Evolutionary conservation across 352 stramenopile genomes (phyloP).

Genomic region (Pilasporangium apinafurcum): DNA sequence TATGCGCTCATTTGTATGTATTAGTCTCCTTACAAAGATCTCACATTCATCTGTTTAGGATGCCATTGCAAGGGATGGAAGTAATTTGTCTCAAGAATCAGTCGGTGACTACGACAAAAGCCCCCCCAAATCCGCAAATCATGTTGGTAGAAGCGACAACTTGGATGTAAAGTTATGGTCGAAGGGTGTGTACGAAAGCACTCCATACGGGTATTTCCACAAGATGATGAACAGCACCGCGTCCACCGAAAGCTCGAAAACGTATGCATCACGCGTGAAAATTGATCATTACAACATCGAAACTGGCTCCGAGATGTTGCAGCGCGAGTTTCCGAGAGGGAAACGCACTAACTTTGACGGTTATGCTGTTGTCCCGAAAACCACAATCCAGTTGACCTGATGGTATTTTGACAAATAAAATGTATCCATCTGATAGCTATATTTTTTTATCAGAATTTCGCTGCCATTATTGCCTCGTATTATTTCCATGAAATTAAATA

Average conservation of each 20-base stretch:
- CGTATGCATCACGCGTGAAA: constrained; percentile 55
- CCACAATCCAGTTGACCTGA: constrained; percentile 44
- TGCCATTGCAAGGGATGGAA: constrained; percentile 42
- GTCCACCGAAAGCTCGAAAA: constrained; percentile 35
- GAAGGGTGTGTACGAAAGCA: constrained; percentile 69
- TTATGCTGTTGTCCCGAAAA: constrained; percentile 25
- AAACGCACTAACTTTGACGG: constrained; percentile 65
- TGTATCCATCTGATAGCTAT: no score
- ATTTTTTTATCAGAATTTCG: no score
- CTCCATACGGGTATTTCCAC: constrained; percentile 80
- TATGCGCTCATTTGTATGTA: neutral
- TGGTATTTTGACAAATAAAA: neutral
- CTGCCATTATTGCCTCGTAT: no score
- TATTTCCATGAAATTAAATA: no score
- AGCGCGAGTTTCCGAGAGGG: constrained; percentile 43
- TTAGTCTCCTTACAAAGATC: no score
- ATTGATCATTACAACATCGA: constrained; percentile 73
- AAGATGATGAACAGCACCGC: constrained; percentile 66
- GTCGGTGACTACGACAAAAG: constrained; percentile 2
- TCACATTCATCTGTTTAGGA: constrained; percentile 14
- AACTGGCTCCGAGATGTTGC: constrained; percentile 26
- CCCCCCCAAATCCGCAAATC: constrained; percentile 1
- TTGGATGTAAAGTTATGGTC: constrained; percentile 73
- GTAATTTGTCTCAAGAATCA: constrained; percentile 17
- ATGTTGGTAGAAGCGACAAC: constrained; percentile 49